These are phyloP conservation scores for Tagetes patula DNA, from an alignment of 129 eudicot genomes.

Conservation along the genomic window DNA sequence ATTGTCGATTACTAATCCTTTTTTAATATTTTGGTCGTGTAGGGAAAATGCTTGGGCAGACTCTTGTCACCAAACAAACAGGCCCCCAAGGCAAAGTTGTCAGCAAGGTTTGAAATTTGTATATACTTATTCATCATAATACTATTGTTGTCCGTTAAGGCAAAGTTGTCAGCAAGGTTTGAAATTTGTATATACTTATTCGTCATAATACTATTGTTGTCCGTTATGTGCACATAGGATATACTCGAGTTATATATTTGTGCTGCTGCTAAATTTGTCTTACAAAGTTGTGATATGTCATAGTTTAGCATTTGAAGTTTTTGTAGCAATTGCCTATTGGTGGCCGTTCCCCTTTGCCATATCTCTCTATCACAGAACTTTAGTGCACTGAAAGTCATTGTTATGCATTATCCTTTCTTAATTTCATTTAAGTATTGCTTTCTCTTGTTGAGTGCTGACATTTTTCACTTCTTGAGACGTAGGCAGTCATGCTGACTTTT, in stretches of 20 bases:
- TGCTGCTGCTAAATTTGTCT: background rate
- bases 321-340: background rate
- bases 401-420: background rate
- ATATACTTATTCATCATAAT: constrained; percentile 6
- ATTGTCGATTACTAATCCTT: constrained; percentile 9
- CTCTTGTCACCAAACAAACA: constrained; percentile 93
- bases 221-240: constrained; percentile 7
- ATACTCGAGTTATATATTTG: background rate
- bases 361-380: background rate
- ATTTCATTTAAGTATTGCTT: background rate
- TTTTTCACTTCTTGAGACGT: background rate
- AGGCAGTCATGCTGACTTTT: constrained; percentile 8
- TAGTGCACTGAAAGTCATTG: background rate
- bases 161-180: constrained; percentile 92
- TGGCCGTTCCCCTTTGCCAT: background rate
- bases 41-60: constrained; percentile 99
- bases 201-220: constrained; percentile 5
- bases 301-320: background rate
- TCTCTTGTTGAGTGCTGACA: background rate
- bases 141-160: constrained; percentile 55
- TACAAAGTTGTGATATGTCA: background rate
- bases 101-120: constrained; percentile 64
- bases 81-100: constrained; percentile 96
- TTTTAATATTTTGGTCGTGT: constrained; percentile 33
- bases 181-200: constrained; percentile 6